A percentile compares a stretch with the other conserved stretches of the same genome.
Conservation (phyloP, 129 eudicot genomes). For the Helianthus tuberosus region DNA sequence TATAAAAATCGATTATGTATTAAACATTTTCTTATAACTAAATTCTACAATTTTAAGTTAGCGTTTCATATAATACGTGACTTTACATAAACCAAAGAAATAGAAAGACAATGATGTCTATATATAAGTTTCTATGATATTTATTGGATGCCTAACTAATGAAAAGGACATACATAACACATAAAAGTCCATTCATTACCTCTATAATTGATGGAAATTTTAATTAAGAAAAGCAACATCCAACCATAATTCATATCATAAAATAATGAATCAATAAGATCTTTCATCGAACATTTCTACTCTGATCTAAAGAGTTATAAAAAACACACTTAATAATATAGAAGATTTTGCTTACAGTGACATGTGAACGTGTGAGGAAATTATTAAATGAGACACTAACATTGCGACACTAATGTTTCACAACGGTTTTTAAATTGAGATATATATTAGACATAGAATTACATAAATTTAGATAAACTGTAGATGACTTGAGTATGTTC, state of each 20-base stretch:
- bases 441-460: no score
- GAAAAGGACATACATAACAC: slow-evolving; percentile 18
- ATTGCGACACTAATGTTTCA: no score
- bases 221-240: slow-evolving; percentile 10
- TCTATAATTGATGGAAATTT: background rate
- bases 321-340: background rate
- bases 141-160: slow-evolving; percentile 25
- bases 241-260: background rate
- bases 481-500: no score
- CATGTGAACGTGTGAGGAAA: no score
- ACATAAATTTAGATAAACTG: no score
- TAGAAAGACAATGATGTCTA: slow-evolving; percentile 2
- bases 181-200: background rate
- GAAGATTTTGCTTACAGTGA: no score
- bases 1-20: no score
- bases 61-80: slow-evolving; percentile 1
- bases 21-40: background rate
- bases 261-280: background rate
- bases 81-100: slow-evolving; percentile 1
- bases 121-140: slow-evolving; percentile 3
- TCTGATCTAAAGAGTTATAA: background rate
- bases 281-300: background rate
- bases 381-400: no score
- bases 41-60: background rate
- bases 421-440: no score